Base-by-base conservation (phyloP, 2,329 filamentous ascomycete genomes). In the Hypoxylon sp. region DNA sequence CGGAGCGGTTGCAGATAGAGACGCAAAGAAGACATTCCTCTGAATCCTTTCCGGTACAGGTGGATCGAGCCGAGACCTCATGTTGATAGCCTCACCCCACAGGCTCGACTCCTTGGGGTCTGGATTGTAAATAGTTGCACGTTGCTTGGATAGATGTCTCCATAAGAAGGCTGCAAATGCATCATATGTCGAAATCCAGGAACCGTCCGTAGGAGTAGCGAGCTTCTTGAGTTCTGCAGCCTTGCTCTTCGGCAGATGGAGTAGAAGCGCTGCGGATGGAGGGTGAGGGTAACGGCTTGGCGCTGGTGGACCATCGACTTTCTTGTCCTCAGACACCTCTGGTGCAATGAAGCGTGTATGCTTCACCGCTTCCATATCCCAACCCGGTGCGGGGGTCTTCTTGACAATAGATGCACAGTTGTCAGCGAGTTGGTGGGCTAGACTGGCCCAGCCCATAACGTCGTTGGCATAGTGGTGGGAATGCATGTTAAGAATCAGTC, bases 151-250 rank as follows among this genome's bases (percentile, higher is more conserved):
- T 0, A 83, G 61, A 3, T 73, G 73, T 1, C 82, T 80, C 81
- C 82, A 83, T 8, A 84, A 75, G 44, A 80, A 80, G 9, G 82
- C 82, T 1, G 77, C 76, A 61, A 81, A 78, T n/a, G 82, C 81
- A 54, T 84, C 83, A 66, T 83, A 84, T 1, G 81, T 84, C 3
- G 82, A 84, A 35, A 85, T 78, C 81, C 82, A 83, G 10, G 74
- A 73, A 5, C 77, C 79, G 0, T 72, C 53, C 0, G 56, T 46
- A 3, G 81, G 79, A 0, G 53, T 72, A 0, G 81, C 81, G 1
- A 79, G 73, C 10, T 66, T 70, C 65, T 84, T 84, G 3, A 85
- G 71, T 53, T 78, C 70, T 0, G 78, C 78, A 0, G 80, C 80
- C 62, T 83, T 84, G 72, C 81, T 83, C 67, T 79, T 80, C 2